phyloP scores from a whole-genome alignment of 2,329 filamentous ascomycete genomes.

The Phialophora macrospora region DNA sequence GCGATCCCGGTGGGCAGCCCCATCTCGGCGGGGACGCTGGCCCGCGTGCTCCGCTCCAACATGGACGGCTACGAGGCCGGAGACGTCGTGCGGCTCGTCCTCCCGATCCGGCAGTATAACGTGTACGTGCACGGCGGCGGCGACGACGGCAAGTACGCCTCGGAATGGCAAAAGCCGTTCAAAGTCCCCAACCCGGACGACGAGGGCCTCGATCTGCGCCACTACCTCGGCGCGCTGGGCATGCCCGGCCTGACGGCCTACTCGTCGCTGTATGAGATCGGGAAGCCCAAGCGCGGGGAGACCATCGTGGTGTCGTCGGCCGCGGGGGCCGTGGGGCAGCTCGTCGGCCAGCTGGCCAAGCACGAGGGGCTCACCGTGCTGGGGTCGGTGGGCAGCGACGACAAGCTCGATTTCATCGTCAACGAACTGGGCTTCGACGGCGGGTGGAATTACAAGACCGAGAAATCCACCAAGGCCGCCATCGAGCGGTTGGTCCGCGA shows the following conservation, averaged over 20 bases:
- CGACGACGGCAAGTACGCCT: neutral
- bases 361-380: conserved; percentile 78
- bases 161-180: conserved; percentile 9
- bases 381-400: conserved; percentile 77
- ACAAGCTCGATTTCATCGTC: conserved; percentile 76
- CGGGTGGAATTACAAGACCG: conserved; percentile 89
- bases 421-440: conserved; percentile 72
- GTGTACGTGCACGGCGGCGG: conserved; percentile 9
- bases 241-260: conserved; percentile 81
- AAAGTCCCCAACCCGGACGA: conserved; percentile 27
- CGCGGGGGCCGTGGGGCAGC: conserved; percentile 78
- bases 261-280: conserved; percentile 74
- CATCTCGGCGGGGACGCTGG: conserved; percentile 67
- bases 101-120: conserved; percentile 71
- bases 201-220: conserved; percentile 43
- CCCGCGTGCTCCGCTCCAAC: conserved; percentile 73
- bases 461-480: conserved; percentile 67
- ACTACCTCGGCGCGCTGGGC: conserved; percentile 76
- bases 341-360: conserved; percentile 84
- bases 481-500: conserved; percentile 65
- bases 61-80: conserved; percentile 66
- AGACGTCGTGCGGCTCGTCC: conserved; percentile 62
- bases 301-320: conserved; percentile 83
- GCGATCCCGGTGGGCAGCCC: conserved; percentile 66
- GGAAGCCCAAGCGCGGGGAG: conserved; percentile 74